phyloP scores from a whole-genome alignment of 371 early-diverging fungal species.

The Capniomyces stellatus region DNA sequence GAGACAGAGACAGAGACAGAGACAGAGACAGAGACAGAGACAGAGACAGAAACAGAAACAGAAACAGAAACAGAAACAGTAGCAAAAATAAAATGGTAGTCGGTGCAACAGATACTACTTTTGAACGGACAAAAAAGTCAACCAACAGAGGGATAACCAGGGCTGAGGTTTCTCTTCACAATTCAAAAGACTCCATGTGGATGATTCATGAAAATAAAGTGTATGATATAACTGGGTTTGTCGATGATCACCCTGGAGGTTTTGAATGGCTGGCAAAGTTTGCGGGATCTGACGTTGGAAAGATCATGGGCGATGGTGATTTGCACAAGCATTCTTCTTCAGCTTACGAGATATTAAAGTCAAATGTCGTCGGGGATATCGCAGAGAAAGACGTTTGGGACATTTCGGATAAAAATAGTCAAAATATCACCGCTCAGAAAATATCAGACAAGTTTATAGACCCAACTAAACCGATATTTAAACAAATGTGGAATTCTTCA shows the following conservation, averaged over 20 bases:
- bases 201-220: constrained; percentile 52
- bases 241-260: constrained; percentile 66
- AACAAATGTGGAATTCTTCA: constrained; percentile 50
- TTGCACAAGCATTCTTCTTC: constrained; percentile 65
- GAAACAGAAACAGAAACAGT: no score
- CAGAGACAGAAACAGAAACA: no score
- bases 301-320: constrained; percentile 47
- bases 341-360: constrained; percentile 69
- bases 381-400: constrained; percentile 12
- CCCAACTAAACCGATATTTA: constrained; percentile 55
- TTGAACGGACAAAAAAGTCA: no score
- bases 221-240: constrained; percentile 73
- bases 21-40: no score
- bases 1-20: no score
- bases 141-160: no score
- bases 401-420: neutral
- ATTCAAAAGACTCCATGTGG: constrained; percentile 42
- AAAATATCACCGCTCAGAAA: neutral
- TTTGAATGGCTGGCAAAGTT: constrained; percentile 53
- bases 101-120: no score
- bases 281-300: constrained; percentile 52
- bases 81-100: no score
- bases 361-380: constrained; percentile 55
- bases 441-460: constrained; percentile 57
- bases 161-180: constrained; percentile 46